These are phyloP conservation scores for Stipa capillata DNA, from an alignment of 176 grass and related monocot species.

Conservation along the genomic window DNA sequence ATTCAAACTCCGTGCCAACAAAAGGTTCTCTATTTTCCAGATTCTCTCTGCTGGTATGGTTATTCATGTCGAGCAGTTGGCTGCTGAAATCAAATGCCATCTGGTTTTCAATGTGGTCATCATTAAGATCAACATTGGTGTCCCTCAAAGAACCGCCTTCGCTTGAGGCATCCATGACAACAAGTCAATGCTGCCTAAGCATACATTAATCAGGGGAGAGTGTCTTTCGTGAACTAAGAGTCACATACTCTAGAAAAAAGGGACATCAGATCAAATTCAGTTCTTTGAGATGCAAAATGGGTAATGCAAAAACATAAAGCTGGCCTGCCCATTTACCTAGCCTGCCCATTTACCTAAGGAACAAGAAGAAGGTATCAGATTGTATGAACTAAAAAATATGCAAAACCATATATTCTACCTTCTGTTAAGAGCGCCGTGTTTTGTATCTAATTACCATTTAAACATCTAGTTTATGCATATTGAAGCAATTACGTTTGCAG, in stretches of 20 bases:
- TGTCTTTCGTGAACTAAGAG: neutral
- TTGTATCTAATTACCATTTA: neutral
- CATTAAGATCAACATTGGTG: conserved; percentile 48
- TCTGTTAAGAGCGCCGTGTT: neutral
- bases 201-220: neutral
- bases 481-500: neutral
- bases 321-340: neutral
- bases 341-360: no score
- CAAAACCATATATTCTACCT: neutral
- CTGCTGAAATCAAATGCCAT: conserved; percentile 32
- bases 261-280: neutral
- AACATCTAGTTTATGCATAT: neutral
- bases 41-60: conserved; percentile 10
- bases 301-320: neutral
- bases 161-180: conserved; percentile 47
- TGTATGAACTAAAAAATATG: neutral
- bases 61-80: conserved; percentile 23
- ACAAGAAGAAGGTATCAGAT: neutral
- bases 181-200: conserved; percentile 1
- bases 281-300: neutral
- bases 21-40: conserved; percentile 52
- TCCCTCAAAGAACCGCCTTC: conserved; percentile 53
- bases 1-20: conserved; percentile 68
- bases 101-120: conserved; percentile 36
- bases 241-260: neutral